phyloP scores from a whole-genome alignment of 306 rosid species.

The Oemleria cerasiformis region DNA sequence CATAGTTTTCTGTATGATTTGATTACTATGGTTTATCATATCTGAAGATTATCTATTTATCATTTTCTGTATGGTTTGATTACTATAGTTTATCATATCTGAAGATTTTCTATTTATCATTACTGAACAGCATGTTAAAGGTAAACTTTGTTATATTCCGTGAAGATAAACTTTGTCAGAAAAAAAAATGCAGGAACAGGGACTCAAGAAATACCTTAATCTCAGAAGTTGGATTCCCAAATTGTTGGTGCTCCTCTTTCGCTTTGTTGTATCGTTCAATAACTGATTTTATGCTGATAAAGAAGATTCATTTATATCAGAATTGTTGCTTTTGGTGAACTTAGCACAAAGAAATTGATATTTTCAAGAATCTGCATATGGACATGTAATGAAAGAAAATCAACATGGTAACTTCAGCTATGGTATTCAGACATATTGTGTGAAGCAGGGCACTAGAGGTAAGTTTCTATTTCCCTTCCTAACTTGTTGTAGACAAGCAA shows the following conservation, averaged over 20 bases:
- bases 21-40: too few relatives aligned
- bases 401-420: not conserved
- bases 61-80: too few relatives aligned
- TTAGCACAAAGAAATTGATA: not conserved
- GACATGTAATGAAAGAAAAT: not conserved
- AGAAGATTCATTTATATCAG: conserved; percentile 29
- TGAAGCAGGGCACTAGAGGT: not conserved
- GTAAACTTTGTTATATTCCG: not conserved
- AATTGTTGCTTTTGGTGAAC: not conserved
- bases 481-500: not conserved
- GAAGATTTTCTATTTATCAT: not conserved
- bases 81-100: not conserved
- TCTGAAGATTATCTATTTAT: too few relatives aligned
- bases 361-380: not conserved
- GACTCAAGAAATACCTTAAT: conserved; percentile 57
- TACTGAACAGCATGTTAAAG: not conserved
- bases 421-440: not conserved
- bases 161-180: not conserved
- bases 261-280: conserved; percentile 76
- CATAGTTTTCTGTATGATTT: not conserved
- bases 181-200: not conserved
- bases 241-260: conserved; percentile 64
- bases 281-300: conserved; percentile 73
- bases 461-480: not conserved
- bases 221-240: conserved; percentile 58